Evolutionary conservation across 2,329 filamentous ascomycete genomes (phyloP).

Genomic region (Talaromyces sp.): DNA sequence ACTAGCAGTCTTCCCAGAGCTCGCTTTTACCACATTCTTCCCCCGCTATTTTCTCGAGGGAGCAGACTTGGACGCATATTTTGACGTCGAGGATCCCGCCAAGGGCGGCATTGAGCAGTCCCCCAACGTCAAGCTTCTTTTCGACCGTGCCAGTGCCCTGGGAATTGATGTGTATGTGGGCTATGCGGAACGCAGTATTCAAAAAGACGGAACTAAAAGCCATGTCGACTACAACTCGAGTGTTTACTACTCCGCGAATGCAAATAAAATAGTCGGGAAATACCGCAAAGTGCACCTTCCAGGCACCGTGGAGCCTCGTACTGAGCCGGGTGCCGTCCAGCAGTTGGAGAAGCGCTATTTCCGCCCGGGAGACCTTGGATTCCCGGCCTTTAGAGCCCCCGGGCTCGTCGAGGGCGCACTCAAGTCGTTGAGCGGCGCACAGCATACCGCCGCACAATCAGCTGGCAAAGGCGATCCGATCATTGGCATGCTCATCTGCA

Average conservation of each 20-base stretch:
- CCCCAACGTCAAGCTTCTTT: constrained; percentile 44
- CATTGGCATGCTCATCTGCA: constrained; percentile 53
- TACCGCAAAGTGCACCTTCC: constrained; percentile 55
- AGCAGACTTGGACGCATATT: constrained; percentile 44
- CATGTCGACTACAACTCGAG: constrained; percentile 45
- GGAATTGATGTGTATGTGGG: constrained; percentile 50
- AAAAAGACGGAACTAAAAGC: constrained; percentile 26
- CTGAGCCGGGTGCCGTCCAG: constrained; percentile 45
- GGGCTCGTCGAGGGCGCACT: constrained; percentile 33
- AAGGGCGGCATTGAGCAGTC: constrained; percentile 26
- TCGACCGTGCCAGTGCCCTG: constrained; percentile 44
- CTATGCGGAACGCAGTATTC: constrained; percentile 45
- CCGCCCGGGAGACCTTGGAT: constrained; percentile 48
- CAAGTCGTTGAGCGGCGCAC: constrained; percentile 1
- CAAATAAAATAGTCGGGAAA: constrained; percentile 42
- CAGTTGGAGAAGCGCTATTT: constrained; percentile 56
- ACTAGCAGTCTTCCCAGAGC: constrained; percentile 51
- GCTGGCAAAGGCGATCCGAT: constrained; percentile 46
- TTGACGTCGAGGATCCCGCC: constrained; percentile 42
- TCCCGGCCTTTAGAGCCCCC: constrained; percentile 49
- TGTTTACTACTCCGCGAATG: constrained; percentile 47
- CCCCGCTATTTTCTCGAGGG: constrained; percentile 45
- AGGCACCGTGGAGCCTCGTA: constrained; percentile 48
- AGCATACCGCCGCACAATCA: not conserved
- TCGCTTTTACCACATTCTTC: constrained; percentile 55